phyloP scores from a whole-genome alignment of 2,329 filamentous ascomycete species.

The Hypoxylon sp. region DNA sequence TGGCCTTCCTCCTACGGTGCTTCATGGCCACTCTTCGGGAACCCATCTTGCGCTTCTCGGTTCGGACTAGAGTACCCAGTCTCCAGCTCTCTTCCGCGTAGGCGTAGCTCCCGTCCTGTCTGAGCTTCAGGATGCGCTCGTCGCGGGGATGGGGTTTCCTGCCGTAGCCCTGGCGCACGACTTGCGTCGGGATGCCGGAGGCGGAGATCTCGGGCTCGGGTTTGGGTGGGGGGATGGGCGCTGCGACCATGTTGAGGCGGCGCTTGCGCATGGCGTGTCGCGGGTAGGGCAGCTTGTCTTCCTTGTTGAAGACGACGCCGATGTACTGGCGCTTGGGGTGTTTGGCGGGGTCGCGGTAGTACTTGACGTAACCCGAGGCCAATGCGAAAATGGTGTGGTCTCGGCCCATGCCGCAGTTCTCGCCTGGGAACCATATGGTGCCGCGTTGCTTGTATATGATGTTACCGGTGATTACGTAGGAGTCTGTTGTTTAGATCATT shows the following conservation, averaged over 20 bases:
- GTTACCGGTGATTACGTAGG: constrained; percentile 95
- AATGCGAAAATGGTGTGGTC: constrained; percentile 96
- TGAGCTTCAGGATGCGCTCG: constrained; percentile 65
- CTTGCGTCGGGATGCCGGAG: constrained; percentile 66
- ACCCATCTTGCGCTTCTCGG: constrained; percentile 62
- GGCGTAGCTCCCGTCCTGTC: constrained; percentile 64
- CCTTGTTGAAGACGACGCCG: constrained; percentile 88
- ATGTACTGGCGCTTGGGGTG: constrained; percentile 95
- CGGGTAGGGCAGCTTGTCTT: constrained; percentile 83
- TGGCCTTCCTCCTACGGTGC: constrained; percentile 62
- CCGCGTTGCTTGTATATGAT: constrained; percentile 98
- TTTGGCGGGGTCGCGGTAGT: constrained; percentile 88
- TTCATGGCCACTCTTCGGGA: constrained; percentile 65
- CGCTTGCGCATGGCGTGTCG: constrained; percentile 80
- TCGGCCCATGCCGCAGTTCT: constrained; percentile 94
- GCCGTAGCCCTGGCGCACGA: constrained; percentile 57
- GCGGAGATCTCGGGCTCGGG: constrained; percentile 60
- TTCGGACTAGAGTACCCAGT: constrained; percentile 67
- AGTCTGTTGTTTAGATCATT: constrained; percentile 68
- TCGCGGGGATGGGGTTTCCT: constrained; percentile 56
- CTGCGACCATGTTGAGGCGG: constrained; percentile 79
- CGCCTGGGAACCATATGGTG: constrained; percentile 93
- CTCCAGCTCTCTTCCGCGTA: constrained; percentile 74
- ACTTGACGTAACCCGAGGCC: constrained; percentile 91
- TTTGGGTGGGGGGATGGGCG: constrained; percentile 59